Conservation (phyloP, 2,329 filamentous ascomycete genomes). For the Pseudocercospora musae region DNA sequence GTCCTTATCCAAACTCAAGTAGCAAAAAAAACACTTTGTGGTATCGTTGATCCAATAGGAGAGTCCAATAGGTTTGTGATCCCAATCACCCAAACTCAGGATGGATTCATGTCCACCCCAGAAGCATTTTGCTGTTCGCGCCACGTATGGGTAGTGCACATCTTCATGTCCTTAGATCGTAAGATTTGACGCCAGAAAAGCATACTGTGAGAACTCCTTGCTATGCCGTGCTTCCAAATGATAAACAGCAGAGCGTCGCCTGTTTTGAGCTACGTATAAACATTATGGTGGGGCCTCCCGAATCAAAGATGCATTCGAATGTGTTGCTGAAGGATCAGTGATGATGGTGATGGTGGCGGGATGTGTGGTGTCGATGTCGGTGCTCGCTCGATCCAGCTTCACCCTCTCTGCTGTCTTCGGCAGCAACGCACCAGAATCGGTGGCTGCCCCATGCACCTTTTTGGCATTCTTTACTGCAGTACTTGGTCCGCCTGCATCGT, state of each 20-base stretch:
- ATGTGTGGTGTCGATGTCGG: conserved; percentile 23
- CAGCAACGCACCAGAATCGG: conserved; percentile 92
- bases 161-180: conserved; percentile 10
- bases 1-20: neutral
- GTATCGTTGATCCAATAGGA: conserved; percentile 12
- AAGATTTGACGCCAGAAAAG: conserved; percentile 2
- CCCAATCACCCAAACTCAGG: neutral
- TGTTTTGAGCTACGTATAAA: conserved; percentile 12
- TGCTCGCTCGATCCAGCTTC: conserved; percentile 27
- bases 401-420: conserved; percentile 44
- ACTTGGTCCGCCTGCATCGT: conserved; percentile 87
- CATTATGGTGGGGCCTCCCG: conserved; percentile 1
- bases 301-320: conserved; percentile 1
- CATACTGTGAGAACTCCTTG: conserved; percentile 1
- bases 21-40: conserved; percentile 4
- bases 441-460: conserved; percentile 99
- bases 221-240: conserved; percentile 3
- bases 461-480: conserved; percentile 98
- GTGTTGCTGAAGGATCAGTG: conserved; percentile 17
- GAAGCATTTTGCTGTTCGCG: neutral
- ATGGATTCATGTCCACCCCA: conserved; percentile 1
- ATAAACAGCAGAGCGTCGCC: conserved; percentile 1
- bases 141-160: conserved; percentile 3
- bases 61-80: neutral
- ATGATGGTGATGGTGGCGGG: conserved; percentile 20